Evolutionary conservation across 305 asterid genomes (phyloP), one percentile per base, ranked within the genome.

Genomic region (Rubia balearica): DNA sequence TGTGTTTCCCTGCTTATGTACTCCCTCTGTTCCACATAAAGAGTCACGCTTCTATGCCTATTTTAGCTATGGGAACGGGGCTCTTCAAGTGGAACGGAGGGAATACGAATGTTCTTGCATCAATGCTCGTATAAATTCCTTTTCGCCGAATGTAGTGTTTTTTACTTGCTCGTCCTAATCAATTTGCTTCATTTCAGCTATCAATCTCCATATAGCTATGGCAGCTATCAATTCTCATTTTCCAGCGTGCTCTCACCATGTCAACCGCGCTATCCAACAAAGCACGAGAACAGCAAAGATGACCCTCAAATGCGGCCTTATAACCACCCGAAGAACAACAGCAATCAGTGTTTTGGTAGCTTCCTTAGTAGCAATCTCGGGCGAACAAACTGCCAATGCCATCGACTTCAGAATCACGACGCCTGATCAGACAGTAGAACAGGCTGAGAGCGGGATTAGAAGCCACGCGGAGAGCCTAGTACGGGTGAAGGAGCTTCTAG

Each of bases 381-480:
- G 22, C 13, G 51, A 21, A 55, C 30, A 74, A 45, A 8, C 33
- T 4, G 80, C 78, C 0, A 61, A 41, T 27, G 87, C 83, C 33
- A 66, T 87, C 49, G 93, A 89, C 66, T 80, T 89, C 51, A 65
- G 91, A 69, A 60, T 89, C 76, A 85, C 90, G 9, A 77, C 77
- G 11, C 95, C 96, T 16, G 92, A 89, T 67, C 96, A 89, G 71
- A 82, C 86, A 53, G 63, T 82, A 2, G 83, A 88, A 61, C 92
- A 89, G 75, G 96, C 95, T 17, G 82, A 80, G 65, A 59, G 71
- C 27, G 82, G 81, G 59, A 81, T 90, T n/a, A 62, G 69, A 38
- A 59, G 71, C 51, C 89, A 86, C 72, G 87, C 85, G 14, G 74
- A 51, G 42, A 82, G 78, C 62, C 71, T 90, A 61, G 22, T 84